These are phyloP conservation scores for Marchantia polymorpha DNA, from an alignment of 225 moss, liverwort and hornwort species.

Conservation along the genomic window DNA sequence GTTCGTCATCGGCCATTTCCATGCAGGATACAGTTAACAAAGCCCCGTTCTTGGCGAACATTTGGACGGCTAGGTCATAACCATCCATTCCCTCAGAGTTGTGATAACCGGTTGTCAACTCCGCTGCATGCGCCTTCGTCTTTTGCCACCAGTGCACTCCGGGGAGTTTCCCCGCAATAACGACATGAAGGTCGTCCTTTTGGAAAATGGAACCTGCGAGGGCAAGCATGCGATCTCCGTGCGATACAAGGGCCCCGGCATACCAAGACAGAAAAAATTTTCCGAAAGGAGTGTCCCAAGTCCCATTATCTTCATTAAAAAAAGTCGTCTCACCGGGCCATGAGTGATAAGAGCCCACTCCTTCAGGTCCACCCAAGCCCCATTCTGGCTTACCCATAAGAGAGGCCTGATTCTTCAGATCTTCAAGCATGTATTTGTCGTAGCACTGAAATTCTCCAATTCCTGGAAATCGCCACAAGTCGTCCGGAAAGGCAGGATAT, in stretches of 20 bases:
- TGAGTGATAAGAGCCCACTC: slow-evolving; percentile 30
- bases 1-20: slow-evolving; percentile 38
- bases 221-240: slow-evolving; percentile 56
- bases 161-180: slow-evolving; percentile 51
- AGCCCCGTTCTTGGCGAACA: slow-evolving; percentile 54
- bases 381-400: slow-evolving; percentile 32
- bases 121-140: slow-evolving; percentile 61
- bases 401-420: slow-evolving; percentile 27
- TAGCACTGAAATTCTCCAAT: slow-evolving; percentile 79
- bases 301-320: slow-evolving; percentile 28
- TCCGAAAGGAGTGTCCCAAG: slow-evolving; percentile 45
- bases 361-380: slow-evolving; percentile 36
- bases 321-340: slow-evolving; percentile 37
- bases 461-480: slow-evolving; percentile 60
- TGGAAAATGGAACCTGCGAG: slow-evolving; percentile 41
- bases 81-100: slow-evolving; percentile 54
- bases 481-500: slow-evolving; percentile 66
- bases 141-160: slow-evolving; percentile 80
- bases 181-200: slow-evolving; percentile 16
- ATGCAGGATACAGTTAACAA: slow-evolving; percentile 30
- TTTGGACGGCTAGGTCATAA: slow-evolving; percentile 57
- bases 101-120: slow-evolving; percentile 67
- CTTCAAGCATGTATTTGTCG: slow-evolving; percentile 54
- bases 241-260: slow-evolving; percentile 51
- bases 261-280: slow-evolving; percentile 70